A percentile compares a stretch with the other conserved stretches of the same genome.
phyloP scores from a whole-genome alignment of 2,329 filamentous ascomycete genomes.

The Lasiodiplodia sp. region DNA sequence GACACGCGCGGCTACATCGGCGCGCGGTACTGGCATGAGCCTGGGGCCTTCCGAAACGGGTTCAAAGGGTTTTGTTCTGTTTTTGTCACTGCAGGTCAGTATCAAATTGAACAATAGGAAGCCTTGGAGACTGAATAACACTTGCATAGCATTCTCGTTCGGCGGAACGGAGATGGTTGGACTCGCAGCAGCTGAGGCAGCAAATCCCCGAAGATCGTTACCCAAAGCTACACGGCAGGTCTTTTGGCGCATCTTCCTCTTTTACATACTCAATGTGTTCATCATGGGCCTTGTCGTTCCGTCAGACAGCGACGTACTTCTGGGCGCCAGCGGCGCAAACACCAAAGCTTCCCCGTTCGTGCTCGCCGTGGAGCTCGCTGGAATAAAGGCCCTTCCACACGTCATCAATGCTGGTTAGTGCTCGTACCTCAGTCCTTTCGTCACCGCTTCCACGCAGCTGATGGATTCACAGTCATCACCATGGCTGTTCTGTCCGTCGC shows the following conservation, averaged over 20 bases:
- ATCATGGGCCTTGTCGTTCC: constrained; percentile 54
- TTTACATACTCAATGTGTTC: constrained; percentile 54
- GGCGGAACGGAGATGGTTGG: constrained; percentile 69
- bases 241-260: constrained; percentile 56
- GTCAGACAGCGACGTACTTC: constrained; percentile 42
- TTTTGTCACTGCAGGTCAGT: constrained; percentile 62
- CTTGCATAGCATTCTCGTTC: constrained; percentile 61
- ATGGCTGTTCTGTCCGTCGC: constrained; percentile 86
- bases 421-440: too few relatives aligned
- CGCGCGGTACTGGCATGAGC: constrained; percentile 65
- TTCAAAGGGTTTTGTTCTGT: constrained; percentile 71
- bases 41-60: constrained; percentile 63
- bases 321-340: constrained; percentile 44
- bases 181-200: constrained; percentile 66
- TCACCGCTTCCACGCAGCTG: background rate
- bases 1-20: constrained; percentile 65
- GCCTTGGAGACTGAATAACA: background rate
- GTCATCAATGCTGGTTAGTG: constrained; percentile 65
- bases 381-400: constrained; percentile 65
- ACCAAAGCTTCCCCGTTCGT: constrained; percentile 69
- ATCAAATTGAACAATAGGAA: too few relatives aligned
- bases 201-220: constrained; percentile 60
- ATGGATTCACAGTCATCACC: constrained; percentile 68
- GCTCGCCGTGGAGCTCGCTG: constrained; percentile 67
- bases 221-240: constrained; percentile 55